Evolutionary conservation across 108 stramenopile genomes (phyloP), one percentile per base, ranked within the genome.

Genomic region (Skeletonema tropicum): DNA sequence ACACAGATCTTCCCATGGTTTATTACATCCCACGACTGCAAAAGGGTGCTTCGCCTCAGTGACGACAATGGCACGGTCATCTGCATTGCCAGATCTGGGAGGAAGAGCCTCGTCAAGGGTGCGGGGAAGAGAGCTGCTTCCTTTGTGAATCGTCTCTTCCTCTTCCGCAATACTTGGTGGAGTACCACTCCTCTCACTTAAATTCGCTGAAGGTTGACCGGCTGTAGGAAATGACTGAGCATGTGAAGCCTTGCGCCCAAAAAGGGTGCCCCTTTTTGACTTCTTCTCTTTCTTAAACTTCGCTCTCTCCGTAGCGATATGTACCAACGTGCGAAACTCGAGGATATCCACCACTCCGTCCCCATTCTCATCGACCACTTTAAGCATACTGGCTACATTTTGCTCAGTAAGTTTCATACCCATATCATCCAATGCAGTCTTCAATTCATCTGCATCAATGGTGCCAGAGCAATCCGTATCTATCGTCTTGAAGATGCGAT

Each of bases 371-470:
- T 74, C 73, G 21, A 70, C 73, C n/a, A 69, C 68, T 14, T 32
- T 26, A 19, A 74, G 57, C 73, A 74, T 74, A 5, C 15, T 52
- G 6, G 39, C 45, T 23, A 76, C 65, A 26, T 66, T 29, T 9
- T 75, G 31, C 25, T 15, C 33, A 25, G 66, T 49, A 41, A 83
- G 52, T 32, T 65, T 60, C 41, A 76, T 57, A 10, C 79, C 82
- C 29, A 77, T 70, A 15, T 59, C 29, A 14, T 48, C 42, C 26
- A 86, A 52, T 19, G 70, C 82, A 26, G 60, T 35, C n/a, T 55
- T 66, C 23, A 86, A 58, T 33, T 83, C 85, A 12, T 79, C 74
- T 26, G 41, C 71, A 57, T 78, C 72, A 31, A 86, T 83, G 14
- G 70, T 38, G 11, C 73, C 81, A 8, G 75, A 64, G 13, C 60